A percentile compares a stretch with the other conserved stretches of the same genome.
Evolutionary conservation across 352 stramenopile species (phyloP).

Genomic region (Phytophthora sp.): DNA sequence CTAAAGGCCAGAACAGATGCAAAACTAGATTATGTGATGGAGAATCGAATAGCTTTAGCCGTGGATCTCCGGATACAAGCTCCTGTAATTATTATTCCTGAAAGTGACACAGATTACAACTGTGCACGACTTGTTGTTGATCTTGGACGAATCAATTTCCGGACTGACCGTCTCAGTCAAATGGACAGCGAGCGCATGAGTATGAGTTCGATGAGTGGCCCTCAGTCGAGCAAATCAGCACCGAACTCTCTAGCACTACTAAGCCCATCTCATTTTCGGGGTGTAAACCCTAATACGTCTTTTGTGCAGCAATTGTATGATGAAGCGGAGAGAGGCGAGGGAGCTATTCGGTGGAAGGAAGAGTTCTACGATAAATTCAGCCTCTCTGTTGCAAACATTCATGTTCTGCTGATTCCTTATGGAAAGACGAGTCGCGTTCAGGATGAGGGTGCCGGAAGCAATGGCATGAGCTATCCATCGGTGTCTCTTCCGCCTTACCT

Average conservation of each 20-base stretch:
- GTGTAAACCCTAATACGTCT: conserved; percentile 58
- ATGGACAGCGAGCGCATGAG: conserved; percentile 63
- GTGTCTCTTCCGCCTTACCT: conserved; percentile 53
- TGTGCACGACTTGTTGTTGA: conserved; percentile 82
- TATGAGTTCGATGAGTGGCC: conserved; percentile 34
- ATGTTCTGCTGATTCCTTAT: conserved; percentile 83
- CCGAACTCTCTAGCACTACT: conserved; percentile 48
- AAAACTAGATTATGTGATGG: conserved; percentile 91
- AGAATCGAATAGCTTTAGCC: conserved; percentile 80
- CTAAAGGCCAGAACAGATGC: conserved; percentile 86
- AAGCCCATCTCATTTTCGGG: conserved; percentile 41
- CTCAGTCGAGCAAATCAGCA: conserved; percentile 32
- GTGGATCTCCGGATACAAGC: conserved; percentile 88
- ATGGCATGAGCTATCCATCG: conserved; percentile 36
- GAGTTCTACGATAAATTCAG: conserved; percentile 93
- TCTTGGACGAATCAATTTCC: conserved; percentile 85
- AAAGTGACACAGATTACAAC: conserved; percentile 82
- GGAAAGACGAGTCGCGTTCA: conserved; percentile 47
- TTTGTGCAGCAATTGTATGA: conserved; percentile 90
- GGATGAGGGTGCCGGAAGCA: conserved; percentile 23
- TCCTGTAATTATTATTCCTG: conserved; percentile 83
- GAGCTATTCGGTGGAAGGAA: conserved; percentile 89
- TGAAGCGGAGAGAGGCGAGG: conserved; percentile 84
- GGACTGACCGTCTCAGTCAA: conserved; percentile 82
- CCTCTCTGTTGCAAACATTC: conserved; percentile 81